Conservation (phyloP, 768 basidiomycete genomes). For the Boletus bicolor region DNA sequence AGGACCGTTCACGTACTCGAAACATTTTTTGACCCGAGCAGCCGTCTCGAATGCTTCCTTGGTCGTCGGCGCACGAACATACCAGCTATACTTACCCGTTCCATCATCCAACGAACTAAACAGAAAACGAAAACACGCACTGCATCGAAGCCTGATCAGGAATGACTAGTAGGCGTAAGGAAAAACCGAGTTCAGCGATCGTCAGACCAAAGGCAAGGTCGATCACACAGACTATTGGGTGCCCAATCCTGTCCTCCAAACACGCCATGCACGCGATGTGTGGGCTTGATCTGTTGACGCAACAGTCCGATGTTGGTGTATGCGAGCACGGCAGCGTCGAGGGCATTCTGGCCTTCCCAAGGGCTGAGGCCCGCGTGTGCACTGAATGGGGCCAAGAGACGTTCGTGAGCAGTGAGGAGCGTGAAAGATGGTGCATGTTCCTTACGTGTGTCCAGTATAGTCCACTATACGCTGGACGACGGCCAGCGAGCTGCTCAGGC, state of each 20-base stretch:
- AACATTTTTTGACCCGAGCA: conserved; percentile 66
- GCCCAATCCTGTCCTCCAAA: conserved; percentile 76
- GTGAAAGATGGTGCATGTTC: background rate
- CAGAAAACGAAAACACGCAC: conserved; percentile 37
- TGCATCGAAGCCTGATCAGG: conserved; percentile 75
- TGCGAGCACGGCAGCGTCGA: conserved; percentile 81
- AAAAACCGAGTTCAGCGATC: background rate
- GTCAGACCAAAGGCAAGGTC: background rate
- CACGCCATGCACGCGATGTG: conserved; percentile 76
- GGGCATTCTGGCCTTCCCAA: conserved; percentile 83
- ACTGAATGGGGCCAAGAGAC: conserved; percentile 32
- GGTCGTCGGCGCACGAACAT: conserved; percentile 67
- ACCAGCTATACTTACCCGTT: conserved; percentile 48
- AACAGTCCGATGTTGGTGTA: conserved; percentile 77
- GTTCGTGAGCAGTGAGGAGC: background rate
- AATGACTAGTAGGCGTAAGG: conserved; percentile 55
- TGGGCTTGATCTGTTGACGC: conserved; percentile 78
- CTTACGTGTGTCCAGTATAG: conserved; percentile 71
- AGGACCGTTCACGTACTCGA: conserved; percentile 47
- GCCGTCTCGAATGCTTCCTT: conserved; percentile 54
- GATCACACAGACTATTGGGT: conserved; percentile 55
- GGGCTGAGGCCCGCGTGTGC: conserved; percentile 78
- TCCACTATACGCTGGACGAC: conserved; percentile 56
- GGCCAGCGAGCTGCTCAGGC: conserved; percentile 63
- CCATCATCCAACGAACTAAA: background rate